Evolutionary conservation across 164 flowering plant genomes (phyloP).

Genomic region (Platanus orientalis): DNA sequence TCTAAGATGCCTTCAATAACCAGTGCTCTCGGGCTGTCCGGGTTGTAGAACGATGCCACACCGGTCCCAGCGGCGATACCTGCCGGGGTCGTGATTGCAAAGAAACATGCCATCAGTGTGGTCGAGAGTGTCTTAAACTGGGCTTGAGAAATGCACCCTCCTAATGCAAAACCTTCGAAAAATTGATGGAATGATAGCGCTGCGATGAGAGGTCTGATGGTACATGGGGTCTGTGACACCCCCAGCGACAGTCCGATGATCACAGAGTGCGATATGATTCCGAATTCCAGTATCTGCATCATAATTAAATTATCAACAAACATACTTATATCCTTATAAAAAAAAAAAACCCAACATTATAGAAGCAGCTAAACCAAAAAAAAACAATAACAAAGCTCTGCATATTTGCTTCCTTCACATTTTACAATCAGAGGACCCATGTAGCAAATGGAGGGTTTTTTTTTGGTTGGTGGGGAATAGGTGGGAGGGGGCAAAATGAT

Average conservation of each 20-base stretch:
- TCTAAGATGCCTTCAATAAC: constrained; percentile 72
- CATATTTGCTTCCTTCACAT: too few relatives aligned
- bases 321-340: too few relatives aligned
- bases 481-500: too few relatives aligned
- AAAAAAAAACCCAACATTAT: too few relatives aligned
- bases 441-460: too few relatives aligned
- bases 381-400: too few relatives aligned
- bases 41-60: constrained; percentile 64
- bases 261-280: constrained; percentile 88
- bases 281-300: constrained; percentile 77
- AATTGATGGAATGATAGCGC: constrained; percentile 94
- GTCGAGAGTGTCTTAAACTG: constrained; percentile 44
- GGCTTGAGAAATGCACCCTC: constrained; percentile 96
- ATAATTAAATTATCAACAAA: too few relatives aligned
- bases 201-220: constrained; percentile 74
- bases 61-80: constrained; percentile 67
- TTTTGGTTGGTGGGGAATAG: too few relatives aligned
- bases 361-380: too few relatives aligned
- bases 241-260: constrained; percentile 88
- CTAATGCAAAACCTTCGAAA: constrained; percentile 95
- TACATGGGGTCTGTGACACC: constrained; percentile 91
- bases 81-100: constrained; percentile 77
- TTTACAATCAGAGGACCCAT: too few relatives aligned
- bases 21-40: constrained; percentile 62
- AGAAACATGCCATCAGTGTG: constrained; percentile 78